These are phyloP conservation scores for Naganishia sp. DNA, from an alignment of 1,284 basidiomycete species.

Conservation along the genomic window DNA sequence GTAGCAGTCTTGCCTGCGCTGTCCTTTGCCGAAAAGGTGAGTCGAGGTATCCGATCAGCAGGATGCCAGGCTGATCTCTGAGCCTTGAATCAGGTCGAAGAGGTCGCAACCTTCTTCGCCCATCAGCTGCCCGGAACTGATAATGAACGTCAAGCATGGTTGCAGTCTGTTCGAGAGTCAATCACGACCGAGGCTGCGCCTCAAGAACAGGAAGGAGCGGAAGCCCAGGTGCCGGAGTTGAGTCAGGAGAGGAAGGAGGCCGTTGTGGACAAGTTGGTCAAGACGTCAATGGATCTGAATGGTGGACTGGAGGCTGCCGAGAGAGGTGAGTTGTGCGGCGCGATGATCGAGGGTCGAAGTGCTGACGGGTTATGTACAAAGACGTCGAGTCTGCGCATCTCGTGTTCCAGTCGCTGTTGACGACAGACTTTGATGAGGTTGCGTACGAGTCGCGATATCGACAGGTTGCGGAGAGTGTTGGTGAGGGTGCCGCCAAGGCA, in stretches of 20 bases:
- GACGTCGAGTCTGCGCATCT: constrained; percentile 26
- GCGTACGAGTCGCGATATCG: constrained; percentile 13
- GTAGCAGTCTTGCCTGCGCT: constrained; percentile 84
- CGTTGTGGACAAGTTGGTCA: constrained; percentile 45
- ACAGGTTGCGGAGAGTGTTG: constrained; percentile 18
- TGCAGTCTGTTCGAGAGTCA: constrained; percentile 24
- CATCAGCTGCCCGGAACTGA: constrained; percentile 65
- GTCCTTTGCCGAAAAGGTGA: constrained; percentile 81
- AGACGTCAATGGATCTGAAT: constrained; percentile 44
- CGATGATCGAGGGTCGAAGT: neutral
- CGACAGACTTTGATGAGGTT: constrained; percentile 1
- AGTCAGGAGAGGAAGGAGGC: constrained; percentile 57
- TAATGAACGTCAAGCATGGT: constrained; percentile 55
- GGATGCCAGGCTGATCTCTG: constrained; percentile 4
- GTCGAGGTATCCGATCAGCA: constrained; percentile 28
- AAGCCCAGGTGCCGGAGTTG: constrained; percentile 62
- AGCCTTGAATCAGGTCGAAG: constrained; percentile 64
- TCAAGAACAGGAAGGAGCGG: constrained; percentile 63
- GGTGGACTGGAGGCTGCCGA: constrained; percentile 49
- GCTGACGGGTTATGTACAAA: neutral
- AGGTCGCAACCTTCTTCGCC: constrained; percentile 74
- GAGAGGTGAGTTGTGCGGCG: constrained; percentile 44
- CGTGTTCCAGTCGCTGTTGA: constrained; percentile 24
- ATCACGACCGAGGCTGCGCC: constrained; percentile 8
- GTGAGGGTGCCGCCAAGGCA: constrained; percentile 18